Base-by-base conservation (phyloP, 139 green algal species). In the Eudorina sp. region DNA sequence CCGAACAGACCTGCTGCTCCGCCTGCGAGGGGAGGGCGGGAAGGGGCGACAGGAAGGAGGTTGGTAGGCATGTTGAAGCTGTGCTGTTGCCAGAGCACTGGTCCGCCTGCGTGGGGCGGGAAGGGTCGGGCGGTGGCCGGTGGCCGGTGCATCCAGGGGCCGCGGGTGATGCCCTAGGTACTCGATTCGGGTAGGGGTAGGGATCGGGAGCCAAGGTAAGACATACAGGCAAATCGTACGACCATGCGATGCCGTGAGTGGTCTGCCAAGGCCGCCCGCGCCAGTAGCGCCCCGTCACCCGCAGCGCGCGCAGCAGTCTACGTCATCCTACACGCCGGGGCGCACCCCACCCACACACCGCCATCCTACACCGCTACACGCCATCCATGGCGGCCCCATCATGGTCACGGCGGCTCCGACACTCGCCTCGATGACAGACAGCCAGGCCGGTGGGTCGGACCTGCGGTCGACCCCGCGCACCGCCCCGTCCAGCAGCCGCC, bases 381-480 rank as follows among this genome's bases (percentile, higher is more conserved):
- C 4, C 8, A 23, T 25, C 55, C n/a, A n/a, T n/a, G n/a, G n/a
- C n/a, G n/a, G n/a, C n/a, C n/a, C n/a, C n/a, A n/a, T n/a, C n/a
- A n/a, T n/a, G n/a, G n/a, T n/a, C n/a, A n/a, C n/a, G n/a, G 55
- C 7, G 27, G 23, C 55, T 23, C 55, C 27, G 55, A 23, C 55
- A 46, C 38, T 18, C 16, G 43, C 41, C 40, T 53, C 18, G 14
- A 79, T 79, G 0, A 14, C 8, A 27, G 60, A 58, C 1, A 53
- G 29, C 80, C 80, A 86, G 43, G 13, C 14, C 16, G 78, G n/a
- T 13, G 78, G 78, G 55, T 85, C 78, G 38, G 25, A 14, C 16
- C 68, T 72, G 27, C 53, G 55, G 29, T 85, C 78, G 38, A 85
- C 25, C 11, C 58, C 27, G 34, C 45, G 8, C 31, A n/a, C 16